Evolutionary conservation across 2,329 filamentous ascomycete species (phyloP), one percentile per base, ranked within the genome.

Genomic region (Calonectria pseudoreteaudii): DNA sequence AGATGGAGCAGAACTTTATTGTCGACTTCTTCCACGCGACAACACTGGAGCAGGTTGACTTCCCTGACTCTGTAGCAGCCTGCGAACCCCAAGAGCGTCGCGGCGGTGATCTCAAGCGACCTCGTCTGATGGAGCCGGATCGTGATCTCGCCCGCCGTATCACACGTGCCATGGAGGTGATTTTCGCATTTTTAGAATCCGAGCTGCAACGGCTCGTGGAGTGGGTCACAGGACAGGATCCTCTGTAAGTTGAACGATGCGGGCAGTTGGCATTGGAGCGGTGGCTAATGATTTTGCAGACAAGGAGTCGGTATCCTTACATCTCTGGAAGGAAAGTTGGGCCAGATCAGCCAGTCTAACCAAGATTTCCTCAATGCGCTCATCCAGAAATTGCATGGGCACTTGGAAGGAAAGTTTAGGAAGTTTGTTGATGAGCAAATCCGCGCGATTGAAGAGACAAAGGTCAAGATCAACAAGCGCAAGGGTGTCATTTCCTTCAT

Each of bases 401-500:
- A 91, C 52, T 88, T 98, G 23, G 91, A 94, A 77, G 90, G 91
- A 3, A 91, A 94, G 3, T 98, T 98, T 86, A 92, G 90, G 74
- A 95, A 94, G 75, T 98, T 98, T 80, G 92, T 98, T 11, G 96
- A 98, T 78, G 95, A 98, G 76, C 97, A 99, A 83, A 94, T 98
- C 73, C 94, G 95, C 31, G 96, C 95, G 7, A 98, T 98, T 76
- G 97, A 98, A 85, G 97, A 98, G 75, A 98, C 96, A 49, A 98
- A 98, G 85, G 96, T 99, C 84, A 98, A 98, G 88, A 95, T 98
- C 85, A 98, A 98, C 88, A 98, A 98, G 88, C 94, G 97, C 78
- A 98, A 97, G 86, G 96, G 97, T 14, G 95, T 99, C 71, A 98
- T 98, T 80, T 93, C 93, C 20, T 98, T 98, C 84, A 96, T 98